These are phyloP conservation scores for Aspergillus uvarum DNA, from an alignment of 2,329 filamentous ascomycete genomes.

Conservation along the genomic window DNA sequence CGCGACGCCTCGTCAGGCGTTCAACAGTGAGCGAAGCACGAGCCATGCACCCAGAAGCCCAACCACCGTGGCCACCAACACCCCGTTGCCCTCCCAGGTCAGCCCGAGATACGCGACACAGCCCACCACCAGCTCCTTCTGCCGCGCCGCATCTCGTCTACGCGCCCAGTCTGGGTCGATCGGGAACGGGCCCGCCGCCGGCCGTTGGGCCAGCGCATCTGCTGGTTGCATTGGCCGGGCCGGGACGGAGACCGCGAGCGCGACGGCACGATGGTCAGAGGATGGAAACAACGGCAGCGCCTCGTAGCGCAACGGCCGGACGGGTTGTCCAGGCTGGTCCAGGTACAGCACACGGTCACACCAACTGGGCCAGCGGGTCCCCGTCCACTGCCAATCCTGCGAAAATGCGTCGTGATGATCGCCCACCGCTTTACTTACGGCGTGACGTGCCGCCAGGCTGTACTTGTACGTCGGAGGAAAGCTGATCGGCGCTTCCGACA, in stretches of 20 bases:
- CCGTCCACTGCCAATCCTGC: slow-evolving; percentile 68
- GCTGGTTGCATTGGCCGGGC: slow-evolving; percentile 40
- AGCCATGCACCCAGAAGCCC: slow-evolving; percentile 44
- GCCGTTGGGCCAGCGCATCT: slow-evolving; percentile 33
- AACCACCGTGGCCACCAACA: slow-evolving; percentile 41
- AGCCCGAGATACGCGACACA: slow-evolving; percentile 54
- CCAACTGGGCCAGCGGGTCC: slow-evolving; percentile 86
- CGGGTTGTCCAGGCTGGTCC: slow-evolving; percentile 41
- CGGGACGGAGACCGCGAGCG: slow-evolving; percentile 67
- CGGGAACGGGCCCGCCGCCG: slow-evolving; percentile 53
- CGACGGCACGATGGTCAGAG: slow-evolving; percentile 86
- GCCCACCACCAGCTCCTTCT: slow-evolving; percentile 61
- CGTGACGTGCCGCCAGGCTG: slow-evolving; percentile 47
- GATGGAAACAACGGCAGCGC: slow-evolving; percentile 75
- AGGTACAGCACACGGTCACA: slow-evolving; percentile 87
- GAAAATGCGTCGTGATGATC: slow-evolving; percentile 32
- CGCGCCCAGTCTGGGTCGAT: slow-evolving; percentile 59
- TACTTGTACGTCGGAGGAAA: slow-evolving; percentile 98
- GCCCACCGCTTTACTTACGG: slow-evolving; percentile 24
- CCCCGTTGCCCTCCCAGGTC: slow-evolving; percentile 48
- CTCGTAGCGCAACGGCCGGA: slow-evolving; percentile 65
- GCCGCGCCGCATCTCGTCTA: slow-evolving; percentile 54
- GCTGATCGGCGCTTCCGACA: slow-evolving; percentile 69
- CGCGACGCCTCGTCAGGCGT: slow-evolving; percentile 15
- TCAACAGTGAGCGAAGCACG: slow-evolving; percentile 39